Percentiles rank a stretch among this genome's conserved stretches.
These are phyloP conservation scores for Xenosphaeropsis pyriputrescens DNA, from an alignment of 2,329 filamentous ascomycete genomes.

Conservation along the genomic window DNA sequence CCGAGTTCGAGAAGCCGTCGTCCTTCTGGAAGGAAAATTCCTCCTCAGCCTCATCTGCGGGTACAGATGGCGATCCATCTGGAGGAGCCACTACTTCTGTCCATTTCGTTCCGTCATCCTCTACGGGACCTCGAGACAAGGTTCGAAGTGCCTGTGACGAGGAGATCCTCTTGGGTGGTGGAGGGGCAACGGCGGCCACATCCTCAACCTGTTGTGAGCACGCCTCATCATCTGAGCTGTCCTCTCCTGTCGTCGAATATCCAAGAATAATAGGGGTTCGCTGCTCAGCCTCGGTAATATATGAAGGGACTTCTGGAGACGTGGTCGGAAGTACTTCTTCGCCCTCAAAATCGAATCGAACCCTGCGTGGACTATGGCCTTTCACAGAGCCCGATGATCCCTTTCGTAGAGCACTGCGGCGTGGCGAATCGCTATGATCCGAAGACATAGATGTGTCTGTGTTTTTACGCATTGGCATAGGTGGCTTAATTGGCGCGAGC, in stretches of 20 bases:
- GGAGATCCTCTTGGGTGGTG: conserved; percentile 35
- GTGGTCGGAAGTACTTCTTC: conserved; percentile 42
- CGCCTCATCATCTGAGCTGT: conserved; percentile 13
- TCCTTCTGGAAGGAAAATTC: conserved; percentile 4
- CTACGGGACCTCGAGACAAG: conserved; percentile 33
- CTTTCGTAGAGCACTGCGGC: conserved; percentile 42
- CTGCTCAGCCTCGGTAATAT: conserved; percentile 4
- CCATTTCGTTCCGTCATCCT: conserved; percentile 23
- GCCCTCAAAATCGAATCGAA: conserved; percentile 47
- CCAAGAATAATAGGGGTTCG: conserved; percentile 1
- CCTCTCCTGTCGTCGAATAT: neutral
- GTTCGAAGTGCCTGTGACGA: conserved; percentile 38
- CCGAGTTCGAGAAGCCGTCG: conserved; percentile 1
- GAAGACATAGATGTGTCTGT: conserved; percentile 30
- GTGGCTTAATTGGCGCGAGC: conserved; percentile 5
- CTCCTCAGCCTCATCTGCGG: conserved; percentile 7
- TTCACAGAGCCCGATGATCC: conserved; percentile 31
- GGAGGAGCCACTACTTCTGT: conserved; percentile 16
- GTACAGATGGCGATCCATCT: conserved; percentile 16
- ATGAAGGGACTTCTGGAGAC: conserved; percentile 27
- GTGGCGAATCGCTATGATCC: conserved; percentile 34
- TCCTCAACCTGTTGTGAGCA: conserved; percentile 16
- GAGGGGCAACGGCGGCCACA: conserved; percentile 19
- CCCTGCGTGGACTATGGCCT: conserved; percentile 39
- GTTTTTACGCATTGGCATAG: conserved; percentile 13